A percentile compares a stretch with the other conserved stretches of the same genome.
phyloP scores from a whole-genome alignment of 805 yeast species.

The Nakazawaea holstii region DNA sequence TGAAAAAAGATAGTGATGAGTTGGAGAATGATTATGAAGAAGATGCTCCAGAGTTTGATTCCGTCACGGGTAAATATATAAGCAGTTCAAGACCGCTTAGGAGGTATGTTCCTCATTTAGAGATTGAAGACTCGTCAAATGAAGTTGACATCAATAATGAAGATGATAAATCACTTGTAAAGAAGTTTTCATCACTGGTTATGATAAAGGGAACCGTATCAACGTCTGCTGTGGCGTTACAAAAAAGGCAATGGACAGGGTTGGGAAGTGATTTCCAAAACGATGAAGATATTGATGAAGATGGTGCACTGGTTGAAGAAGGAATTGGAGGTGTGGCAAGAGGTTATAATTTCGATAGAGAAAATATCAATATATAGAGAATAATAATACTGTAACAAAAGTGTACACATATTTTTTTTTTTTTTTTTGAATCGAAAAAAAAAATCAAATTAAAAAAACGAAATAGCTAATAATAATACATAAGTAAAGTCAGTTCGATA shows the following conservation, averaged over 20 bases:
- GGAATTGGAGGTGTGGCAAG: conserved; percentile 90
- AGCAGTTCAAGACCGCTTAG: conserved; percentile 74
- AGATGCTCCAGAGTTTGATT: conserved; percentile 79
- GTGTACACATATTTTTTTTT: too few relatives aligned
- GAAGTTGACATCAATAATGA: conserved; percentile 16
- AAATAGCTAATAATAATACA: background rate
- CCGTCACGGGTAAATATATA: conserved; percentile 77
- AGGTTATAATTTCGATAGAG: conserved; percentile 55
- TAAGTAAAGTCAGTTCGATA: background rate
- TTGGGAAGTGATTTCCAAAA: conserved; percentile 73
- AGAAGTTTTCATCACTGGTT: conserved; percentile 52
- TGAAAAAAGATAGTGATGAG: conserved; percentile 16
- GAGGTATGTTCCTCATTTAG: conserved; percentile 52
- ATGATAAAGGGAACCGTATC: conserved; percentile 76
- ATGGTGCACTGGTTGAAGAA: conserved; percentile 78
- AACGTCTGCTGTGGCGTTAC: conserved; percentile 77
- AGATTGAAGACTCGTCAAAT: conserved; percentile 34
- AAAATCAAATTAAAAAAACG: background rate
- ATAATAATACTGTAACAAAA: too few relatives aligned
- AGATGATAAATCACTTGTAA: conserved; percentile 38
- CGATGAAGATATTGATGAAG: conserved; percentile 38
- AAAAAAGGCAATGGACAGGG: conserved; percentile 78
- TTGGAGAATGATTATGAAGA: conserved; percentile 32
- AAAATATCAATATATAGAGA: conserved; percentile 3
- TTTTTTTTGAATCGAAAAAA: too few relatives aligned